phyloP scores from a whole-genome alignment of 2,329 filamentous ascomycete genomes.

The Phoma sp. region DNA sequence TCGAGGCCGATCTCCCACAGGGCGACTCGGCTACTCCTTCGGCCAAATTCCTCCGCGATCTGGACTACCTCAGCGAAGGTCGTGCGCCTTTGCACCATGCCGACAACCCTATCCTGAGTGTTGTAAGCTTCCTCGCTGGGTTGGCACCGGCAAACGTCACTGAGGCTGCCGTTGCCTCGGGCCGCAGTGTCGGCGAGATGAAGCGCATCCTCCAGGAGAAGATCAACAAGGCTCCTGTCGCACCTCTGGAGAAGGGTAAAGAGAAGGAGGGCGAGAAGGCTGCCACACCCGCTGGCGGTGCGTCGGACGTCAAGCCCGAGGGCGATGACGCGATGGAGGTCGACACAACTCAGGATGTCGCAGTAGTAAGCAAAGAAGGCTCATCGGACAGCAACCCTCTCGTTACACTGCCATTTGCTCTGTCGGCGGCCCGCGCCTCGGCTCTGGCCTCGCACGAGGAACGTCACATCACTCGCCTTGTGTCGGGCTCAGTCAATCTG shows the following conservation, averaged over 20 bases:
- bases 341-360: conserved; percentile 56
- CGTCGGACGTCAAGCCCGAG: conserved; percentile 60
- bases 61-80: conserved; percentile 73
- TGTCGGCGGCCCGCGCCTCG: conserved; percentile 83
- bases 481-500: conserved; percentile 89
- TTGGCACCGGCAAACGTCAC: conserved; percentile 89
- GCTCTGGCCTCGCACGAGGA: conserved; percentile 95
- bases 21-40: conserved; percentile 53
- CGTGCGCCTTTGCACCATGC: conserved; percentile 88
- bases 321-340: conserved; percentile 65
- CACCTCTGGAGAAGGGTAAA: conserved; percentile 59
- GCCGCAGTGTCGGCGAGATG: conserved; percentile 85
- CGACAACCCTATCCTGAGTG: conserved; percentile 96
- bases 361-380: conserved; percentile 35
- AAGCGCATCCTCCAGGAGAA: conserved; percentile 79
- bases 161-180: conserved; percentile 76
- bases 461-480: conserved; percentile 91
- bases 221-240: conserved; percentile 66
- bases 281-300: conserved; percentile 49
- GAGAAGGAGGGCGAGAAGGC: conserved; percentile 64
- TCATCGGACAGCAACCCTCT: conserved; percentile 50
- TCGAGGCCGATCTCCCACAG: conserved; percentile 75
- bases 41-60: conserved; percentile 47
- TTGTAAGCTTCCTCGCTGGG: conserved; percentile 90
- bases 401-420: conserved; percentile 81